phyloP scores from a whole-genome alignment of 2,329 filamentous ascomycete species.

The Tolypocladium ovalisporum region DNA sequence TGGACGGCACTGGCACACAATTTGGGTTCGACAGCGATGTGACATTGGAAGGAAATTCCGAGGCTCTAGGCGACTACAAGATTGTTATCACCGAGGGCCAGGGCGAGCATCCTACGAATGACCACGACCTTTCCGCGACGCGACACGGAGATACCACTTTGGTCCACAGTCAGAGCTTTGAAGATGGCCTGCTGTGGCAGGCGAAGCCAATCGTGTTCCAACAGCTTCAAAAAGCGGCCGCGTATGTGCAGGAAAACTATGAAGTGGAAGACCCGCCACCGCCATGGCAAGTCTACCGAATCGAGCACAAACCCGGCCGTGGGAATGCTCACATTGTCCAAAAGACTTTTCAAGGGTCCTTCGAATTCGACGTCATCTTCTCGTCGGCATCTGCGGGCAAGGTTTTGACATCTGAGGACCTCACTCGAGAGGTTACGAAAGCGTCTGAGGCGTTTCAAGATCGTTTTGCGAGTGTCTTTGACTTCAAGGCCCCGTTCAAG shows the following conservation, averaged over 20 bases:
- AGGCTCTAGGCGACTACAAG: conserved; percentile 67
- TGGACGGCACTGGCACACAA: conserved; percentile 40
- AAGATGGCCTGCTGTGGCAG: conserved; percentile 70
- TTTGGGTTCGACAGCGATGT: conserved; percentile 49
- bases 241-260: conserved; percentile 36
- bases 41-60: conserved; percentile 57
- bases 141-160: conserved; percentile 69
- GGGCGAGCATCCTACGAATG: conserved; percentile 48
- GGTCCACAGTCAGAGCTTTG: conserved; percentile 59
- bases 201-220: conserved; percentile 54
- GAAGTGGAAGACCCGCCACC: conserved; percentile 61
- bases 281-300: conserved; percentile 74
- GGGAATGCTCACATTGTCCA: conserved; percentile 85
- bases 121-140: conserved; percentile 53
- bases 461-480: conserved; percentile 56
- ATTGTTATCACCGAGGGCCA: conserved; percentile 64
- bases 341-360: conserved; percentile 80
- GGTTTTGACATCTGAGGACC: conserved; percentile 45
- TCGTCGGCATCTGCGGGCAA: conserved; percentile 61
- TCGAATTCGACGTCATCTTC: conserved; percentile 90
- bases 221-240: conserved; percentile 39
- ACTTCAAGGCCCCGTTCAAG: conserved; percentile 65
- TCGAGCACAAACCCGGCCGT: conserved; percentile 53
- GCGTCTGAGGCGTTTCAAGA: conserved; percentile 60
- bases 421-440: conserved; percentile 59